Conservation (phyloP, 352 stramenopile genomes). For the Globisporangium nunn region DNA sequence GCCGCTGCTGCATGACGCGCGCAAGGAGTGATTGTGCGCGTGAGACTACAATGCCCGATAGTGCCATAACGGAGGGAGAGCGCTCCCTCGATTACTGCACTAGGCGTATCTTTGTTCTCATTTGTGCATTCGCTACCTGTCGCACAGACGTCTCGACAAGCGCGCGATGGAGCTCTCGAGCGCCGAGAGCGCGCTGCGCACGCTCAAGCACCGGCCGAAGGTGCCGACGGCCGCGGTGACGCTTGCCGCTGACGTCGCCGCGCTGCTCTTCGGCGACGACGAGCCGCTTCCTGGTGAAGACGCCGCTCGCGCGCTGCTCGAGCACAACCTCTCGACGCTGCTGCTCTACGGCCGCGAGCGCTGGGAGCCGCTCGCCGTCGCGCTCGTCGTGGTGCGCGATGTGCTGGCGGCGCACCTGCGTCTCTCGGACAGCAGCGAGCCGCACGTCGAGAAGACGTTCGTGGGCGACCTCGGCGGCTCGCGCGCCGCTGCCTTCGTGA, state of each 20-base stretch:
- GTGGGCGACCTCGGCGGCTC: slow-evolving; percentile 7
- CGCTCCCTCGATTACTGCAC: not conserved
- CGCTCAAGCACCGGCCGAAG: slow-evolving; percentile 68
- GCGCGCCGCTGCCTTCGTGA: slow-evolving; percentile 15
- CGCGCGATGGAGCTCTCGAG: slow-evolving; percentile 57
- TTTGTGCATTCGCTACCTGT: not conserved
- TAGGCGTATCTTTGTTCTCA: not conserved
- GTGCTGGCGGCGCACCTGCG: slow-evolving; percentile 29
- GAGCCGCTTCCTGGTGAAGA: not conserved
- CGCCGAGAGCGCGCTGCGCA: slow-evolving; percentile 61
- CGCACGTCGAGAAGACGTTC: slow-evolving; percentile 23
- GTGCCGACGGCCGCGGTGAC: slow-evolving; percentile 31
- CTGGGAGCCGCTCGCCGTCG: slow-evolving; percentile 73
- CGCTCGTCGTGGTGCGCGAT: slow-evolving; percentile 48
- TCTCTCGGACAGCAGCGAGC: slow-evolving; percentile 17
- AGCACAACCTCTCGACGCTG: slow-evolving; percentile 46
- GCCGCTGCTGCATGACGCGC: not conserved
- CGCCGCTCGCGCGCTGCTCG: slow-evolving; percentile 23
- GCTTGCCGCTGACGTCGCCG: slow-evolving; percentile 22
- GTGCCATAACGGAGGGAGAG: too few relatives aligned
- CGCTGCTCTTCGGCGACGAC: slow-evolving; percentile 18
- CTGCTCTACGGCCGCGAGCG: slow-evolving; percentile 47
- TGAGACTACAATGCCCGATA: too few relatives aligned
- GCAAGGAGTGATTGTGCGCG: not conserved
- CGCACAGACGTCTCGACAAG: not conserved